phyloP scores from a whole-genome alignment of 2,329 filamentous ascomycete species.

The Aspergillus glaucus region DNA sequence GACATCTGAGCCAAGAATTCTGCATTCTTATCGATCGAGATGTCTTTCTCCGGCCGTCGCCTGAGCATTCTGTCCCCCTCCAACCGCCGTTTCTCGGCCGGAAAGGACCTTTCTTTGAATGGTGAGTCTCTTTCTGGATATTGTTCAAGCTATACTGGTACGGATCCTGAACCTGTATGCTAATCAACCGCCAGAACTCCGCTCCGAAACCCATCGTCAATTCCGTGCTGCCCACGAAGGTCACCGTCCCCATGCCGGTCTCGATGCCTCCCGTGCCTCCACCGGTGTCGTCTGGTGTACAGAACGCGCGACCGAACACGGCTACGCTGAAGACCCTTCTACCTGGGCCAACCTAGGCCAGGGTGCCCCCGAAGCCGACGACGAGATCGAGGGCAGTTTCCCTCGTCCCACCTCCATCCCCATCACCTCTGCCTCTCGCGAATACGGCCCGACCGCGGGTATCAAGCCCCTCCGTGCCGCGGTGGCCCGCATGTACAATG shows the following conservation, averaged over 20 bases:
- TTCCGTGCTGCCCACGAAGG: slow-evolving; percentile 88
- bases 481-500: slow-evolving; percentile 88
- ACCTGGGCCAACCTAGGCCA: slow-evolving; percentile 91
- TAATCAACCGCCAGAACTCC: slow-evolving; percentile 54
- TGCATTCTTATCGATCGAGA: slow-evolving; percentile 14
- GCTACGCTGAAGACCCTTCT: slow-evolving; percentile 74
- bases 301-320: slow-evolving; percentile 73
- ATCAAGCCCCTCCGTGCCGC: slow-evolving; percentile 86
- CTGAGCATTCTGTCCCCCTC: slow-evolving; percentile 38
- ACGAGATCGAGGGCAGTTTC: slow-evolving; percentile 86
- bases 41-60: slow-evolving; percentile 44
- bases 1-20: slow-evolving; percentile 7
- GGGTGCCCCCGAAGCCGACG: slow-evolving; percentile 88
- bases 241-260: slow-evolving; percentile 81
- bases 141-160: background rate
- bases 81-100: slow-evolving; percentile 35
- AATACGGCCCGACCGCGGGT: slow-evolving; percentile 90
- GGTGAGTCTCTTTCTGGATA: slow-evolving; percentile 28
- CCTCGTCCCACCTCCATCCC: slow-evolving; percentile 71
- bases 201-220: slow-evolving; percentile 78
- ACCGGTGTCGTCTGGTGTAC: slow-evolving; percentile 84
- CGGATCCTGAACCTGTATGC: background rate
- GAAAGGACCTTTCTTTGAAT: slow-evolving; percentile 41
- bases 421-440: slow-evolving; percentile 69
- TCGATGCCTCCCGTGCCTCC: slow-evolving; percentile 79